Evolutionary conservation across 1,284 basidiomycete species (phyloP).

Genomic region (Wallemia ichthyophaga): DNA sequence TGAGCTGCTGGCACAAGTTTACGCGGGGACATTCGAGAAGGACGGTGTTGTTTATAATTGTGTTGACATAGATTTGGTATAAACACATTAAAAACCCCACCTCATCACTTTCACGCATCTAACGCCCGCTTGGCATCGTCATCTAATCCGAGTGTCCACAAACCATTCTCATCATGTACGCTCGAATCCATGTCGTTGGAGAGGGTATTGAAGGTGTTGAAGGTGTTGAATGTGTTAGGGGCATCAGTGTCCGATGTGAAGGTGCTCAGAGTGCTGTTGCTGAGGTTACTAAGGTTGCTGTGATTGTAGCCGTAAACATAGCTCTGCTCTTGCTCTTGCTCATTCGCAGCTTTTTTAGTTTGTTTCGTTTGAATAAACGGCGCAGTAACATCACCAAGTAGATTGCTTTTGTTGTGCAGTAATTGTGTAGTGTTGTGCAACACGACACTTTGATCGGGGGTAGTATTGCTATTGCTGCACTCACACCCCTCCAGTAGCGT

Average conservation of each 20-base stretch:
- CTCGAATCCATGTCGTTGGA: background rate
- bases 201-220: too few relatives aligned
- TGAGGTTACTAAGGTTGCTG: too few relatives aligned
- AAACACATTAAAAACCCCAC: too few relatives aligned
- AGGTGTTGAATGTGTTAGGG: too few relatives aligned
- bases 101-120: background rate
- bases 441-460: background rate
- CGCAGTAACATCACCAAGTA: background rate
- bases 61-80: background rate
- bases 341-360: background rate
- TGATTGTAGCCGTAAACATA: too few relatives aligned
- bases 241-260: too few relatives aligned
- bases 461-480: background rate
- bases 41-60: background rate
- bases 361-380: background rate
- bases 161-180: background rate
- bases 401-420: background rate
- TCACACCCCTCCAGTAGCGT: background rate
- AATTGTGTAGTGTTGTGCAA: background rate
- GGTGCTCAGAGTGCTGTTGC: too few relatives aligned
- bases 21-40: conserved; percentile 3
- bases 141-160: background rate
- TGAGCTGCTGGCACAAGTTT: conserved; percentile 12
- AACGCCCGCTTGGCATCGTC: background rate
- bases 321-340: too few relatives aligned